These are phyloP conservation scores for Jacaranda mimosifolia DNA, from an alignment of 257 asterid genomes.

Conservation along the genomic window DNA sequence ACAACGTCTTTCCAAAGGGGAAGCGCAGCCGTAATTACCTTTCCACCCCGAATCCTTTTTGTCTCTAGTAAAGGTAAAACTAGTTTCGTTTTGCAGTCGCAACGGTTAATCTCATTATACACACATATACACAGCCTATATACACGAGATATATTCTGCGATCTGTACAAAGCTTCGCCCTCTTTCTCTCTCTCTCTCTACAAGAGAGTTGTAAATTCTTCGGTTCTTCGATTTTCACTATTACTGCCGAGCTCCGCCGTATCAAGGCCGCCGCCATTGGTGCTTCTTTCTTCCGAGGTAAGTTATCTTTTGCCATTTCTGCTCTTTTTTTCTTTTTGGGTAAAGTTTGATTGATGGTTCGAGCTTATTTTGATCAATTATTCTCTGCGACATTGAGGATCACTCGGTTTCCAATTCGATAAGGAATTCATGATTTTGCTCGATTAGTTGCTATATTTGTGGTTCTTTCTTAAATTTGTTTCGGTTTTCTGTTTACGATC, in stretches of 20 bases:
- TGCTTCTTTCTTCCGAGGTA: constrained; percentile 41
- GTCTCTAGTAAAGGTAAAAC: not conserved
- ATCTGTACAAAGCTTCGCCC: constrained; percentile 41
- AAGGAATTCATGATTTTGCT: constrained; percentile 28
- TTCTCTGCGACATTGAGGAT: constrained; percentile 23
- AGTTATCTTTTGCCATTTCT: constrained; percentile 23
- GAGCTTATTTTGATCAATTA: constrained; percentile 16
- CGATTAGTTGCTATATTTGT: constrained; percentile 24
- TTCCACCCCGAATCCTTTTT: not conserved
- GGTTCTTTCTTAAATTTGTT: not conserved
- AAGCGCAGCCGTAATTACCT: not conserved
- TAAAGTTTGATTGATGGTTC: constrained; percentile 27
- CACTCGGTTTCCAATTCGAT: constrained; percentile 14
- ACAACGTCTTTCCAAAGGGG: not conserved
- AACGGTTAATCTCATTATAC: constrained; percentile 19
- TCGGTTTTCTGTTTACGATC: constrained; percentile 30
- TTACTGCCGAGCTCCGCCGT: constrained; percentile 30
- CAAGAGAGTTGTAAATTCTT: not conserved
- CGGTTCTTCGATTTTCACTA: constrained; percentile 33
- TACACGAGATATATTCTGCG: constrained; percentile 35
- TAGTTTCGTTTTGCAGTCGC: not conserved
- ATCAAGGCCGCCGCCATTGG: constrained; percentile 28
- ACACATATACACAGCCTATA: not conserved
- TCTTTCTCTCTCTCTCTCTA: constrained; percentile 30
- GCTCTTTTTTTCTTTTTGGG: not conserved